A percentile compares a stretch with the other conserved stretches of the same genome.
phyloP scores from a whole-genome alignment of 2,329 filamentous ascomycete genomes.

The Geosmithia putterillii region DNA sequence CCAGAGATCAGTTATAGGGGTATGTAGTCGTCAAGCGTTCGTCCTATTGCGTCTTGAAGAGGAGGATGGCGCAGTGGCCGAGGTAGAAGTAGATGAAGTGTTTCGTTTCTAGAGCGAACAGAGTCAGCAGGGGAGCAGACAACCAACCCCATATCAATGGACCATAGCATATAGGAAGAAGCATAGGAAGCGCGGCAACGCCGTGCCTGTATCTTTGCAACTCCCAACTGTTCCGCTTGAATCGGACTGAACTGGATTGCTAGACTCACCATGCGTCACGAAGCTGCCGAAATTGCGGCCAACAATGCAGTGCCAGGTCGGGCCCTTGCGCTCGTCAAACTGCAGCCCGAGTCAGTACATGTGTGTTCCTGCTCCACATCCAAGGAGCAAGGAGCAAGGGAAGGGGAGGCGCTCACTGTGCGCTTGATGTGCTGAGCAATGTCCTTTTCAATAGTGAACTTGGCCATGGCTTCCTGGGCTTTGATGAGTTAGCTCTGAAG shows the following conservation, averaged over 20 bases:
- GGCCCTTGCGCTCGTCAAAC: slow-evolving; percentile 95
- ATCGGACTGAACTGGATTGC: too few species aligned
- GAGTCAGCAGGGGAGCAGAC: not conserved
- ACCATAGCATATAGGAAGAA: not conserved
- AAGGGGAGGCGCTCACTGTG: slow-evolving; percentile 49
- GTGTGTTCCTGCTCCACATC: not conserved
- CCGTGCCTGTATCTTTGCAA: too few species aligned
- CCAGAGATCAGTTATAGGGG: too few species aligned
- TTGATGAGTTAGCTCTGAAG: too few species aligned
- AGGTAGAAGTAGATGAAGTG: slow-evolving; percentile 99
- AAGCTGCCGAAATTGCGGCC: slow-evolving; percentile 98
- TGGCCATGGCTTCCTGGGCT: slow-evolving; percentile 51
- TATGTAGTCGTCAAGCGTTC: not conserved
- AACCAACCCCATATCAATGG: not conserved
- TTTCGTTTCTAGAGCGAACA: slow-evolving; percentile 65
- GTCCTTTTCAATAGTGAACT: slow-evolving; percentile 52
- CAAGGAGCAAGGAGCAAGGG: not conserved
- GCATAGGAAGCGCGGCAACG: too few species aligned
- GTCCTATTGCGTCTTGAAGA: slow-evolving; percentile 92
- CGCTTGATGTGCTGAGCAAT: slow-evolving; percentile 95
- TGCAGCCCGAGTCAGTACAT: slow-evolving; percentile 21
- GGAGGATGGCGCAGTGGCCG: slow-evolving; percentile 91
- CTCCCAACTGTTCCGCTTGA: too few species aligned
- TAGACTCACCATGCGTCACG: slow-evolving; percentile 78
- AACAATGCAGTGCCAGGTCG: slow-evolving; percentile 99